Evolutionary conservation across 116 monocot genomes (phyloP).

Genomic region (Dioscorea cayenensis): DNA sequence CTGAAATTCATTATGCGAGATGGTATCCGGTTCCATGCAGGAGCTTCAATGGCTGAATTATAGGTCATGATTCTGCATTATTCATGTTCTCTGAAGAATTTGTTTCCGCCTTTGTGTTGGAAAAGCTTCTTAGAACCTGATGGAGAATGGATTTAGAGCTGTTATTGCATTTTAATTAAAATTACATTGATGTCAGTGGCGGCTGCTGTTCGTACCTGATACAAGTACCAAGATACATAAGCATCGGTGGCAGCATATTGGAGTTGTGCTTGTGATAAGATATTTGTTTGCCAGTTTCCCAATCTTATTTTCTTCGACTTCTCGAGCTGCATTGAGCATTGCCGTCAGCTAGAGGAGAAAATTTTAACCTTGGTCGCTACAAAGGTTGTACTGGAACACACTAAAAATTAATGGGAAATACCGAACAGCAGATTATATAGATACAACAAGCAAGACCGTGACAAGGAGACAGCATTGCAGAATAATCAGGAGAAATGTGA

Average conservation of each 20-base stretch:
- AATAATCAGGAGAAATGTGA: too few species aligned
- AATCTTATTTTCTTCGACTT: slow-evolving; percentile 53
- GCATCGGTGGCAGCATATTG: slow-evolving; percentile 73
- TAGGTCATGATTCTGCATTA: background rate
- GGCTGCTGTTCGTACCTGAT: slow-evolving; percentile 31
- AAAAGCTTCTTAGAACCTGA: background rate
- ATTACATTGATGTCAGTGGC: background rate
- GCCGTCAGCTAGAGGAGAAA: background rate
- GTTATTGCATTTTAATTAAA: background rate
- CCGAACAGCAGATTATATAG: too few species aligned
- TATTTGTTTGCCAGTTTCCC: slow-evolving; percentile 57
- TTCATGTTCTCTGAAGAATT: background rate
- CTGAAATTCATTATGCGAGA: too few species aligned
- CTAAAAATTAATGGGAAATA: too few species aligned
- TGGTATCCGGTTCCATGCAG: background rate
- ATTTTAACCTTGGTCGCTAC: background rate
- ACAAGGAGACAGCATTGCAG: too few species aligned
- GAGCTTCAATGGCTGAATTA: background rate
- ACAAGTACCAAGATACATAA: slow-evolving; percentile 54
- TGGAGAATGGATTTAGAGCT: background rate
- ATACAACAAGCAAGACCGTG: too few species aligned
- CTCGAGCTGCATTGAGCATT: slow-evolving; percentile 23
- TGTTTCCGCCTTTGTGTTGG: background rate
- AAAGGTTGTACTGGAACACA: background rate
- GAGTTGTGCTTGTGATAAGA: slow-evolving; percentile 36